phyloP scores from a whole-genome alignment of 257 asterid genomes.

The Capsicum baccatum region DNA sequence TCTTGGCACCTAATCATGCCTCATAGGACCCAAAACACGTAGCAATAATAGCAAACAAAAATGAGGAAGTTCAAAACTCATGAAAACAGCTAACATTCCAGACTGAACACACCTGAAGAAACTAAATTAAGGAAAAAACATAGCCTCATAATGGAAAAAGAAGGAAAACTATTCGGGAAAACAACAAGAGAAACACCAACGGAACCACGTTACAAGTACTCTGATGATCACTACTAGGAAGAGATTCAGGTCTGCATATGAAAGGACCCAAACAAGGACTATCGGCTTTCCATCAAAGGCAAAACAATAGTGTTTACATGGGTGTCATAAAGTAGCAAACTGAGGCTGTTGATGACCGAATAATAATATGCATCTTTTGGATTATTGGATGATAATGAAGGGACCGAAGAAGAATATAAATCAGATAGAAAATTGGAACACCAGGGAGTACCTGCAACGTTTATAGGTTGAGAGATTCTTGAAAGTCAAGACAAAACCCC shows the following conservation, averaged over 20 bases:
- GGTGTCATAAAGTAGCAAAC: background rate
- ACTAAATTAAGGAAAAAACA: background rate
- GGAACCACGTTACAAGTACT: background rate
- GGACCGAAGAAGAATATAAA: background rate
- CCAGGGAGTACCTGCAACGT: background rate
- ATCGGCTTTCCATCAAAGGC: background rate
- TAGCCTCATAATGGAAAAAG: conserved; percentile 2
- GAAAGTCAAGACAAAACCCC: conserved; percentile 11
- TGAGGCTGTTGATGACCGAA: background rate
- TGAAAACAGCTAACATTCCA: background rate
- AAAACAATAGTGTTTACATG: background rate
- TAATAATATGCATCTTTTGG: background rate
- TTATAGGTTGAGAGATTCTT: conserved; percentile 2
- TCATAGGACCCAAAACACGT: background rate
- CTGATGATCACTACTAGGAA: background rate
- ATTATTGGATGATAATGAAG: background rate
- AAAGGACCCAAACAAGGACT: background rate
- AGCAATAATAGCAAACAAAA: background rate
- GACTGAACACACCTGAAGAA: background rate
- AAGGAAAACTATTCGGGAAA: background rate
- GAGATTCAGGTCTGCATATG: background rate
- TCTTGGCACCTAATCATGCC: background rate
- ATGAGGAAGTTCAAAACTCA: background rate
- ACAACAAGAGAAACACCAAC: background rate
- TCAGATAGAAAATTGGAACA: background rate